These are phyloP conservation scores for Zoysia matrella DNA, from an alignment of 202 grass and related monocot species.

Conservation along the genomic window DNA sequence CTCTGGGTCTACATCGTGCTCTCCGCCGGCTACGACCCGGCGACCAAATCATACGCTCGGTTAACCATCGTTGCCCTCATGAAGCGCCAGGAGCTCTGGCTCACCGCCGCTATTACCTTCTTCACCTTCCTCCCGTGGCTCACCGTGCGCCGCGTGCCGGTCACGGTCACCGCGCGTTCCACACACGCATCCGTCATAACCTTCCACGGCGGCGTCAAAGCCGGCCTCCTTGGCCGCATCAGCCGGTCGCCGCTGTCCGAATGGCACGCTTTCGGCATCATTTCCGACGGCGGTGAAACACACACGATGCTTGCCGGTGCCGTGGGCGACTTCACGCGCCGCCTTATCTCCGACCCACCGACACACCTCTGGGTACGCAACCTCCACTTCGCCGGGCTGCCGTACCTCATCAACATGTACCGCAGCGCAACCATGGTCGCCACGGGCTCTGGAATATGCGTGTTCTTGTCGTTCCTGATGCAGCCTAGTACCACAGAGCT, in stretches of 20 bases:
- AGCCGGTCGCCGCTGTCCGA: slow-evolving; percentile 74
- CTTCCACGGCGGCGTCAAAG: slow-evolving; percentile 57
- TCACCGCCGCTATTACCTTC: slow-evolving; percentile 59
- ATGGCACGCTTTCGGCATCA: slow-evolving; percentile 86
- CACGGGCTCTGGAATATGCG: too few species aligned
- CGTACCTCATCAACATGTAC: too few species aligned
- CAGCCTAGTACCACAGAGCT: too few species aligned
- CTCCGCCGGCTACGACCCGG: slow-evolving; percentile 49
- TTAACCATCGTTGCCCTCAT: slow-evolving; percentile 19
- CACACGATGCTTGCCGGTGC: slow-evolving; percentile 74
- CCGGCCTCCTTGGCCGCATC: slow-evolving; percentile 67
- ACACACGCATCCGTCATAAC: slow-evolving; percentile 64
- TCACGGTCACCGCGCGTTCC: slow-evolving; percentile 49
- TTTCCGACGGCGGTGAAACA: slow-evolving; percentile 44
- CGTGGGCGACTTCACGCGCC: slow-evolving; percentile 70
- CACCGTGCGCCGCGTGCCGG: slow-evolving; percentile 50
- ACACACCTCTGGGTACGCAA: slow-evolving; percentile 43
- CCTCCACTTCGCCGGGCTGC: slow-evolving; percentile 59
- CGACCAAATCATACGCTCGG: slow-evolving; percentile 40
- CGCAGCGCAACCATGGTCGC: too few species aligned
- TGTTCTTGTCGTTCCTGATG: too few species aligned
- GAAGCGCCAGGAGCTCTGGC: slow-evolving; percentile 52
- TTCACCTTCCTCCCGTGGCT: slow-evolving; percentile 65
- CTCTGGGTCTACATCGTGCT: slow-evolving; percentile 64
- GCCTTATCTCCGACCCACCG: slow-evolving; percentile 54